Percentiles rank a stretch among this genome's conserved stretches.
These are phyloP conservation scores for sunflower (Helianthus annuus) DNA, from an alignment of 129 eudicot species.

Conservation along the genomic window HanXRQr2.0-SUNRISE NC_035440.2:9756595-9757094, in stretches of 20 bases:
- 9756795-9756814: conserved; percentile 50
- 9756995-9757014: conserved; percentile 48
- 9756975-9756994: conserved; percentile 71
- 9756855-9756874: too few relatives aligned
- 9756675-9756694: conserved; percentile 67
- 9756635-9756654: conserved; percentile 5
- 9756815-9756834: not conserved
- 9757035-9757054: conserved; percentile 47
- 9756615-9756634: not conserved
- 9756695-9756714: conserved; percentile 87
- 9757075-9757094: conserved; percentile 73
- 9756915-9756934: not conserved
- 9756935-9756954: conserved; percentile 36
- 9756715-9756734: conserved; percentile 45
- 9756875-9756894: too few relatives aligned
- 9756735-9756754: conserved; percentile 33
- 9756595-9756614: not conserved
- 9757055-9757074: conserved; percentile 54
- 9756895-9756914: too few relatives aligned
- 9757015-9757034: conserved; percentile 71
- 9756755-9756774: conserved; percentile 53
- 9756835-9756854: too few relatives aligned
- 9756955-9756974: conserved; percentile 71
- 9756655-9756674: conserved; percentile 46
- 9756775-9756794: conserved; percentile 53